Evolutionary conservation across 768 basidiomycete genomes (phyloP), one percentile per base, ranked within the genome.

Genomic region (Lactarius akahatsu): DNA sequence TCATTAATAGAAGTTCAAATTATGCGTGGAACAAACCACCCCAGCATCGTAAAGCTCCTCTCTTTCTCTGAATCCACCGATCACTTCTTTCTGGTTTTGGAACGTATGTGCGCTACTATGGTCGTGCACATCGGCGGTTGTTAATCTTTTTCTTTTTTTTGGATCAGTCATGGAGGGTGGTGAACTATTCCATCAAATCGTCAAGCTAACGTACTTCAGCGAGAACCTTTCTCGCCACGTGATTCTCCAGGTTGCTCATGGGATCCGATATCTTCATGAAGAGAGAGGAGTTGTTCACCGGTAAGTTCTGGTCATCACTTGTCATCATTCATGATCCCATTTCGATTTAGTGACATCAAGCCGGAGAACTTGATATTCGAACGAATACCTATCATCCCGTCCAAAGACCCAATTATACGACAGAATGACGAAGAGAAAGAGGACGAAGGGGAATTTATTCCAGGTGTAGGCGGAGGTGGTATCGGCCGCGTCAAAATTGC

Each of bases 401-500:
- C 95, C 7, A 89, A 88, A 72, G 79, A 83, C 50, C 84, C 89
- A 4, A 76, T 85, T 47, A 83, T 83, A 3, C 89, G 95, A 32
- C 95, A 92, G 30, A 98, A 97, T 73, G 97, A 98, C 69, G 97
- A 98, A 76, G 95, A 96, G 63, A 99, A 98, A 76, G 94, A 95
- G 76, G 97, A 99, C 71, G 97, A 99, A 76, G 97, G 97, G 62
- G 94, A 97, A 76, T 99, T 96, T 74, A 83, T 90, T 56, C 89
- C 89, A 4, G 95, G 93, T 4, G 80, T 96, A 45, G 97, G 97
- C 8, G 96, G 97, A 11, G 97, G 97, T 9, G 97, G 96, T 26
- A 99, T 99, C 69, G 97, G 97, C 8, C 87, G 88, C 47, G 95
- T 99, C 76, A 99, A 98, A 81, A 97, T 99, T 66, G 97, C 97